Percentiles rank a stretch among this genome's conserved stretches.
phyloP scores from a whole-genome alignment of 2,329 filamentous ascomycete genomes.

The Beauveria varroae region DNA sequence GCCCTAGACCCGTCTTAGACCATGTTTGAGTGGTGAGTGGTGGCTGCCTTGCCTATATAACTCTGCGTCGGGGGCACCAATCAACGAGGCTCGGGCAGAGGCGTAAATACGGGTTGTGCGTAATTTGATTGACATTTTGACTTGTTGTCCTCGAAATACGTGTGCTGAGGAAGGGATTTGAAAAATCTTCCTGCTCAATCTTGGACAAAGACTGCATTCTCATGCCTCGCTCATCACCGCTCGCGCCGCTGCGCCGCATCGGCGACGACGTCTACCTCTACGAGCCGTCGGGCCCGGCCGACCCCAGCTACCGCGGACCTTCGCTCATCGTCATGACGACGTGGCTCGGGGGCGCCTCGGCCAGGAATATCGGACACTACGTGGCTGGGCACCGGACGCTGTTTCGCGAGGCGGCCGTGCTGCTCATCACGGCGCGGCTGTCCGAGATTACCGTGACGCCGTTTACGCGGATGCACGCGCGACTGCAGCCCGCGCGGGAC shows the following conservation, averaged over 20 bases:
- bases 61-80: too few species aligned
- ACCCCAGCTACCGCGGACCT: background rate
- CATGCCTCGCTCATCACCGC: background rate
- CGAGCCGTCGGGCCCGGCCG: background rate
- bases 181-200: too few species aligned
- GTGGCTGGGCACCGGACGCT: background rate
- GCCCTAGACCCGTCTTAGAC: slow-evolving; percentile 4
- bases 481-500: slow-evolving; percentile 6
- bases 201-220: background rate
- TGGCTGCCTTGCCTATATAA: background rate
- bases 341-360: slow-evolving; percentile 10
- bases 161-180: too few species aligned
- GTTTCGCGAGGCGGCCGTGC: background rate
- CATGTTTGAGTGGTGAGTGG: background rate
- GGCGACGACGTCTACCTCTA: slow-evolving; percentile 9
- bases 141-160: too few species aligned
- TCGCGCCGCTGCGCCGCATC: slow-evolving; percentile 2
- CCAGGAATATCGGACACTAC: slow-evolving; percentile 1
- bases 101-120: too few species aligned
- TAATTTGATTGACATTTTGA: too few species aligned
- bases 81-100: too few species aligned
- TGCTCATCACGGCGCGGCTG: slow-evolving; percentile 9
- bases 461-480: slow-evolving; percentile 9
- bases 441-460: slow-evolving; percentile 10
- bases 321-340: slow-evolving; percentile 9